Percentiles rank a stretch among this genome's conserved stretches.
phyloP scores from a whole-genome alignment of 2,329 filamentous ascomycete genomes.

The Colletotrichum sp. region DNA sequence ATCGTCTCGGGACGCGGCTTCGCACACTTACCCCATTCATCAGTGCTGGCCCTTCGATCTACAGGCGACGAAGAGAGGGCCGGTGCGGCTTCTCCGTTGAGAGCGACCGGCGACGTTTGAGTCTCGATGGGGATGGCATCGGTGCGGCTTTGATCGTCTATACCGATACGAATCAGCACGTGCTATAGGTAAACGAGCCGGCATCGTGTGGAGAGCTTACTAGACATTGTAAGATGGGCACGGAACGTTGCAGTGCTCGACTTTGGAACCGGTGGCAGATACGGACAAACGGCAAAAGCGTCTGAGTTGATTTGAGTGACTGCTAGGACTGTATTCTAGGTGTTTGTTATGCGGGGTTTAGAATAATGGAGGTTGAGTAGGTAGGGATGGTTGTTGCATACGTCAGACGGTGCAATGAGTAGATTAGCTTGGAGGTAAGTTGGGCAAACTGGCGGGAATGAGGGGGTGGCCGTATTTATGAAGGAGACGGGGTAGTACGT shows the following conservation, averaged over 20 bases:
- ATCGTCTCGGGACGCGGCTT: not conserved
- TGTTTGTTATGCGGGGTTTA: not conserved
- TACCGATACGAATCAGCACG: not conserved
- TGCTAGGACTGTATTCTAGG: not conserved
- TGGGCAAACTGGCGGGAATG: not conserved
- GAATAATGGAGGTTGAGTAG: not conserved
- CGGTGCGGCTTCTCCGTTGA: not conserved
- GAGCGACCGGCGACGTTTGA: not conserved
- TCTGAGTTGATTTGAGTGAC: not conserved
- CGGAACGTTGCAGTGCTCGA: not conserved
- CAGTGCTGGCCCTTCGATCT: slow-evolving; percentile 42
- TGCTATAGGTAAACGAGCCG: no score
- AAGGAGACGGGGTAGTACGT: not conserved
- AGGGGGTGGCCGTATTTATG: not conserved
- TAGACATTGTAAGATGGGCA: not conserved
- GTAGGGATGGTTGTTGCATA: not conserved
- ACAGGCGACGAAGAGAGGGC: slow-evolving; percentile 26
- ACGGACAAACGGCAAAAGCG: not conserved
- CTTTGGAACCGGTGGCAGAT: not conserved
- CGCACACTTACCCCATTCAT: slow-evolving; percentile 52
- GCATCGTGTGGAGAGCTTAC: not conserved
- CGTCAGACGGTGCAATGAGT: not conserved
- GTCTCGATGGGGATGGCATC: not conserved
- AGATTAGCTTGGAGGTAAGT: not conserved
- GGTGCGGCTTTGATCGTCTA: slow-evolving; percentile 6